Percentiles rank a stretch among this genome's conserved stretches.
These are phyloP conservation scores for Plantago coronopus DNA, from an alignment of 305 asterid genomes.

Conservation along the genomic window DNA sequence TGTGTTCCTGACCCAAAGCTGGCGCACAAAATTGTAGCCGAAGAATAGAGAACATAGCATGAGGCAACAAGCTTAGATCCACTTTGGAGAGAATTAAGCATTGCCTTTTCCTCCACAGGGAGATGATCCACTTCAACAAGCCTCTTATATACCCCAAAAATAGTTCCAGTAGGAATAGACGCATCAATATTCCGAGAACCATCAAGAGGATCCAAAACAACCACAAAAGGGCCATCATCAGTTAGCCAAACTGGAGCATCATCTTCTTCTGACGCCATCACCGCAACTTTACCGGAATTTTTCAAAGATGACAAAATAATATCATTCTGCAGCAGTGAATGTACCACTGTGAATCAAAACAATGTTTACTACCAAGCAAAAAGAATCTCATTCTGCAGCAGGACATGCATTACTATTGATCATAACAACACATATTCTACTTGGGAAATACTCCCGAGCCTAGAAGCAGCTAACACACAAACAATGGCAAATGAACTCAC, in stretches of 20 bases:
- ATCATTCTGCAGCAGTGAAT: conserved; percentile 56
- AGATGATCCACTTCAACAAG: conserved; percentile 72
- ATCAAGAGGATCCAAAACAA: conserved; percentile 81
- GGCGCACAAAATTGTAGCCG: conserved; percentile 77
- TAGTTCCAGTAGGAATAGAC: conserved; percentile 93
- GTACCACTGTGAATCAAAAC: background rate
- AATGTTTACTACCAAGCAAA: background rate
- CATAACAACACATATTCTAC: too few species aligned
- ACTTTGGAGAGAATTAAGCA: conserved; percentile 74
- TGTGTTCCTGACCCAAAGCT: conserved; percentile 80
- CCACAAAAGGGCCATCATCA: conserved; percentile 82
- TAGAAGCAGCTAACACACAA: too few species aligned
- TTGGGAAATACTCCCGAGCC: too few species aligned
- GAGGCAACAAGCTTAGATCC: conserved; percentile 78
- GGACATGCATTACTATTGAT: too few species aligned
- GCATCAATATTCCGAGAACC: conserved; percentile 93
- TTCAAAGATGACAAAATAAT: conserved; percentile 64
- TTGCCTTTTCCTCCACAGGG: conserved; percentile 63
- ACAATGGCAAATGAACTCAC: too few species aligned
- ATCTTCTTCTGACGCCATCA: conserved; percentile 93
- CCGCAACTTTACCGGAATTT: conserved; percentile 82
- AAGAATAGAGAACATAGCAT: conserved; percentile 79
- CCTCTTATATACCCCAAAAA: conserved; percentile 71
- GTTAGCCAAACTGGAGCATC: conserved; percentile 83
- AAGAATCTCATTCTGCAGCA: background rate